phyloP scores from a whole-genome alignment of 179 eudicot species.

The Gypsophila paniculata region DNA sequence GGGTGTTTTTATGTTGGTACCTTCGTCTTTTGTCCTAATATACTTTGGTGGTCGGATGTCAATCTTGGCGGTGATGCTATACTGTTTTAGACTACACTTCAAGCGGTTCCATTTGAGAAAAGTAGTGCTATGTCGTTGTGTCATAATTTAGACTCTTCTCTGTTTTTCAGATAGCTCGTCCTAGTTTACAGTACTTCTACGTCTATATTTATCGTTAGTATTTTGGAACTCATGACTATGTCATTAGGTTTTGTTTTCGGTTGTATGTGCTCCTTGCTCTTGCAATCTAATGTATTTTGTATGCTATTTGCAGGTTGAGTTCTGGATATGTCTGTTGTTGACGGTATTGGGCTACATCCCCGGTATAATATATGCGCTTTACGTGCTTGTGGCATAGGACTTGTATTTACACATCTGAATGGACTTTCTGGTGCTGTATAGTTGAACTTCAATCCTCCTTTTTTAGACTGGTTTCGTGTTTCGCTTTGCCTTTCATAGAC shows the following conservation, averaged over 20 bases:
- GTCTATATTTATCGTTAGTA: no score
- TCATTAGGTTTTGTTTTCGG: background rate
- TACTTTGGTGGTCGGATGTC: no score
- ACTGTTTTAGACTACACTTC: no score
- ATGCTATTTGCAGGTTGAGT: background rate
- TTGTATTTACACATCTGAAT: background rate
- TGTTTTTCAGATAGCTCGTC: no score
- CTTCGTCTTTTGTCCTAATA: no score
- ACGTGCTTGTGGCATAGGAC: conserved; percentile 13
- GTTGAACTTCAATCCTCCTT: conserved; percentile 3
- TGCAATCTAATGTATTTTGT: background rate
- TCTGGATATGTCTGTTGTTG: background rate
- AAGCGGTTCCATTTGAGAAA: no score
- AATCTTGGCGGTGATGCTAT: no score
- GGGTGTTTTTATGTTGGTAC: no score
- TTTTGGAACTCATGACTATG: no score
- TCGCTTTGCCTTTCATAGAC: background rate
- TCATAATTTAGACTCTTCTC: no score
- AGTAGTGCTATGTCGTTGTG: no score
- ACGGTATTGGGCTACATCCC: conserved; percentile 1
- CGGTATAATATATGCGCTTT: conserved; percentile 10
- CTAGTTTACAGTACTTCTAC: no score
- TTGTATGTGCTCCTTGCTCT: background rate
- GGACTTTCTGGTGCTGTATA: background rate
- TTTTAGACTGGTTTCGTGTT: background rate